Evolutionary conservation across 495 filamentous ascomycete species (phyloP).

Genomic region (Barbatosphaeria neglecta): DNA sequence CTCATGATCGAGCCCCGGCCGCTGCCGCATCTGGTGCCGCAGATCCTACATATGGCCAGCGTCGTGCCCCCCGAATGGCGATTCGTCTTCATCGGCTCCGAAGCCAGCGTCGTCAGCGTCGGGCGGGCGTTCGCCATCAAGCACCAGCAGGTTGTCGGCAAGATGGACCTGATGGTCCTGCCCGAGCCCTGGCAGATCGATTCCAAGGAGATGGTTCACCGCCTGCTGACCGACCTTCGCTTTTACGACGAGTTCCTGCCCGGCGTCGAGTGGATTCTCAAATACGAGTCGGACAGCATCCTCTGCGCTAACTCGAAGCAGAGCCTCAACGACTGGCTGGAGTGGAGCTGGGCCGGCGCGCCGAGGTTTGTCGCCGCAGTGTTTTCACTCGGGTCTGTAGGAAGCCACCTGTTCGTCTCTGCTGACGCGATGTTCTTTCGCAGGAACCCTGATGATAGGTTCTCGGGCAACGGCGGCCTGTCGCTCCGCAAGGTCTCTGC

Average conservation of each 20-base stretch:
- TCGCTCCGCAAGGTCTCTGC: constrained; percentile 34
- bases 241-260: constrained; percentile 36
- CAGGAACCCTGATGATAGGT: constrained; percentile 21
- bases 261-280: constrained; percentile 32
- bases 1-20: constrained; percentile 38
- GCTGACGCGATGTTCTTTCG: neutral
- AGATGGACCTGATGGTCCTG: constrained; percentile 32
- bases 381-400: too few relatives aligned
- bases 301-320: constrained; percentile 35
- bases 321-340: constrained; percentile 35
- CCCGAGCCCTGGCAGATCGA: constrained; percentile 28
- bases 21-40: constrained; percentile 29
- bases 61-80: constrained; percentile 41
- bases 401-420: neutral
- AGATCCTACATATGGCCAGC: constrained; percentile 36
- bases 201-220: constrained; percentile 29
- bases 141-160: constrained; percentile 31
- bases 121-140: constrained; percentile 26
- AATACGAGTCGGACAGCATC: constrained; percentile 38
- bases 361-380: constrained; percentile 19
- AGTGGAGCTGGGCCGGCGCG: constrained; percentile 37
- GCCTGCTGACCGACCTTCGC: constrained; percentile 29
- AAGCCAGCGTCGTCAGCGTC: constrained; percentile 25
- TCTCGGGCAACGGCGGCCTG: constrained; percentile 38
- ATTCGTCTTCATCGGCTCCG: constrained; percentile 36